These are phyloP conservation scores for Chalciporus sphaerocephalus DNA, from an alignment of 768 basidiomycete genomes.

Conservation along the genomic window DNA sequence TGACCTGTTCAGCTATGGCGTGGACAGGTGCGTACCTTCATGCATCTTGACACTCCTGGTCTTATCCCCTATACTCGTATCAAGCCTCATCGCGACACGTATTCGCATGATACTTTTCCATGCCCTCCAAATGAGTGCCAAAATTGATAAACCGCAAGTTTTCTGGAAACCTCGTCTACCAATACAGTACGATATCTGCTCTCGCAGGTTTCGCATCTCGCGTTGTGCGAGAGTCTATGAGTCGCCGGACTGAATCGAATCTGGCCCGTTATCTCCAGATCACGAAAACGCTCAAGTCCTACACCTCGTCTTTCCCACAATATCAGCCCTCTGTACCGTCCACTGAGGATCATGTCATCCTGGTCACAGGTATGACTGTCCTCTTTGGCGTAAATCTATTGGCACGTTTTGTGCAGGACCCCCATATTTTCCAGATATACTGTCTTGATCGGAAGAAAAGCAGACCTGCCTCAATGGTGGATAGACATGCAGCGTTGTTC, in stretches of 20 bases:
- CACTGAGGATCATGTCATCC: slow-evolving; percentile 13
- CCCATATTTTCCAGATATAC: slow-evolving; percentile 21
- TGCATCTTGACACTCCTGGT: no score
- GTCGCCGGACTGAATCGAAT: slow-evolving; percentile 10
- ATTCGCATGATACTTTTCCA: slow-evolving; percentile 38
- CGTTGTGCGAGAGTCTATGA: slow-evolving; percentile 10
- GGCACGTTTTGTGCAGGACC: slow-evolving; percentile 15
- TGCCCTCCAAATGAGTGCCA: slow-evolving; percentile 26
- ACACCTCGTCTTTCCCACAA: slow-evolving; percentile 8
- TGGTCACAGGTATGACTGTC: slow-evolving; percentile 36
- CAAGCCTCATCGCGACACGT: slow-evolving; percentile 37
- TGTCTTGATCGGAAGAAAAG: slow-evolving; percentile 25
- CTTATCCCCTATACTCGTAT: no score
- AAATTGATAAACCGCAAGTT: slow-evolving; percentile 17
- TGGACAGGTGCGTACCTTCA: no score
- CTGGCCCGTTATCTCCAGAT: slow-evolving; percentile 14
- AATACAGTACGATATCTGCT: slow-evolving; percentile 32
- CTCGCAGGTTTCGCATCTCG: slow-evolving; percentile 18
- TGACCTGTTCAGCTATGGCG: slow-evolving; percentile 12
- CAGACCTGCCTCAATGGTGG: slow-evolving; percentile 13
- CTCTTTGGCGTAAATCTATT: slow-evolving; percentile 31
- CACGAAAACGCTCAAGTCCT: slow-evolving; percentile 4
- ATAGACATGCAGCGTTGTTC: slow-evolving; percentile 28
- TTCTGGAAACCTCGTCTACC: slow-evolving; percentile 34
- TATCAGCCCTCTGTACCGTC: slow-evolving; percentile 1